Evolutionary conservation across 1,139 yeast genomes (phyloP).

Genomic region (Hansenula sp.): DNA sequence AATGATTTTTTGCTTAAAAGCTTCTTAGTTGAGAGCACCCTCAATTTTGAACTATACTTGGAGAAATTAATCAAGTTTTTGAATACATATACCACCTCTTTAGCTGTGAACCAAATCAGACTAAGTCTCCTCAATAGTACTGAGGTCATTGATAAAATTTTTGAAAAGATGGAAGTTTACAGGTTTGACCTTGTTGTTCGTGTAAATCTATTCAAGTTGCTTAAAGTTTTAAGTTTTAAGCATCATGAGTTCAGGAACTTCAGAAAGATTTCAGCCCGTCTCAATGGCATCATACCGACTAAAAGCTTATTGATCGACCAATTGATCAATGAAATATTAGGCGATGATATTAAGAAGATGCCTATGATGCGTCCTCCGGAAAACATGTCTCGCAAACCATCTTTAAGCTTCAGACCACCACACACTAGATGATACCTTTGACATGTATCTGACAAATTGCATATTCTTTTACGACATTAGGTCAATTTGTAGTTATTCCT

Average conservation of each 20-base stretch:
- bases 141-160: conserved; percentile 8
- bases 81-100: conserved; percentile 10
- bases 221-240: conserved; percentile 12
- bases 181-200: conserved; percentile 14
- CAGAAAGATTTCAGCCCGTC: conserved; percentile 7
- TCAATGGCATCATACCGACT: conserved; percentile 6
- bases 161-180: conserved; percentile 8
- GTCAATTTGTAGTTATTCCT: background rate
- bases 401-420: background rate
- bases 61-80: conserved; percentile 16
- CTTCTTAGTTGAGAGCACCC: conserved; percentile 8
- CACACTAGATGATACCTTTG: background rate
- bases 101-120: conserved; percentile 16
- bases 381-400: background rate
- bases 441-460: too few species aligned
- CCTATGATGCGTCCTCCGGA: conserved; percentile 17
- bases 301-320: conserved; percentile 17
- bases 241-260: conserved; percentile 11
- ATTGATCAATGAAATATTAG: conserved; percentile 16
- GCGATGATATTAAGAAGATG: conserved; percentile 6
- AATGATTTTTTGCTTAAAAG: conserved; percentile 12
- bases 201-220: conserved; percentile 17
- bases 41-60: conserved; percentile 20
- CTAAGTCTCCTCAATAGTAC: conserved; percentile 12
- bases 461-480: background rate